Base-by-base conservation (phyloP, 768 basidiomycete species). In the Kwoniella dejecticola region DNA sequence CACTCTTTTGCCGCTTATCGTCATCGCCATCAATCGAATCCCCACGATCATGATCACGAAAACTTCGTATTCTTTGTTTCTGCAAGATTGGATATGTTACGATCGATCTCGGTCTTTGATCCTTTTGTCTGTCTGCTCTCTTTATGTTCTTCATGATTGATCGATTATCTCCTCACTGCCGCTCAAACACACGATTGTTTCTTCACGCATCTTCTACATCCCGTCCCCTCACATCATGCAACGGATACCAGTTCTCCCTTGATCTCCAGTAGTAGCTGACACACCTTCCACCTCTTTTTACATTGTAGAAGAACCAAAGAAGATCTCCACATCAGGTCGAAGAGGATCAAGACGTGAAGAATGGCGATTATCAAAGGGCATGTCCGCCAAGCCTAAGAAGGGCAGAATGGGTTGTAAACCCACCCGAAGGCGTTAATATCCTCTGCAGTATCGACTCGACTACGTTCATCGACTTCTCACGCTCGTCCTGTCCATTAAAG, bases 321-420 rank as follows among this genome's bases (percentile, higher is more conserved):
- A 79, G 21, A 82, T 92, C 64, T 92, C 91, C 8, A 94, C 91
- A 2, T 89, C 92, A 69, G 91, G 91, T 12, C 84, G 87, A 2
- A 85, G 90, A 30, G 81, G 83, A 50, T 88, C 89, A 48, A 82
- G 91, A 62, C 83, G 89, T 64, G 91, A 91, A 75, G 82, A 86
- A 66, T 94, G 91, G 91, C 82, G 90, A 74, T 80, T 80, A 57
- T 87, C 90, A 23, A 94, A 91, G 75, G 91, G 91, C 29, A 69
- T 79, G 70, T 54, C 63, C 1, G 63, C 69, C 10, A 64, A 70
- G 45, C 70, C 71, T 3, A 70, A 70, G 29, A 52, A 46, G 33
- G 29, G 50, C 7, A 41, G 45, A 19, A 62, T 65, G 40, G 75
- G 73, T 4, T 62, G 59, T 21, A 50, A 67, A 62, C 76, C 75